Conservation (phyloP, 75 land plant genomes). For the Chamaecyparis obtusa region DNA sequence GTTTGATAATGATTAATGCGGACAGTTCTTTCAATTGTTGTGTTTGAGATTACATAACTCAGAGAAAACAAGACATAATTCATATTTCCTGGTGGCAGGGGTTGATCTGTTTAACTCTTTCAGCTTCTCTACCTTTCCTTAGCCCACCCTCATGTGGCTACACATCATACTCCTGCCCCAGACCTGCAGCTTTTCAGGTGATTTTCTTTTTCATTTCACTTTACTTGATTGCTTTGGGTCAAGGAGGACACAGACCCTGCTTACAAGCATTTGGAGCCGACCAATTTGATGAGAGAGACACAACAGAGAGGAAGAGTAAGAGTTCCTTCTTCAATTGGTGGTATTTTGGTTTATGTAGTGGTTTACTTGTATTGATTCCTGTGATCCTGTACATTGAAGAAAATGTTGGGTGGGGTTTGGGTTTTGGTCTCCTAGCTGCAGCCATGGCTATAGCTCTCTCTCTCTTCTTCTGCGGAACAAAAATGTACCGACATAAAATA, state of each 20-base stretch:
- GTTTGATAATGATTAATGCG: not conserved
- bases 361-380: conserved; percentile 3
- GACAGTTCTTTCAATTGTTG: not conserved
- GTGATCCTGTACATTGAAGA: conserved; percentile 18
- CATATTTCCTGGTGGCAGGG: conserved; percentile 23
- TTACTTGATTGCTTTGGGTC: conserved; percentile 22
- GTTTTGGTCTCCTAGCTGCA: conserved; percentile 17
- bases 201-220: conserved; percentile 37
- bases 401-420: conserved; percentile 22
- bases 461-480: conserved; percentile 11
- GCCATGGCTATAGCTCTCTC: conserved; percentile 27
- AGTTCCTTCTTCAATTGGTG: conserved; percentile 37
- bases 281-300: conserved; percentile 22
- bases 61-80: not conserved
- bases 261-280: conserved; percentile 26
- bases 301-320: conserved; percentile 10
- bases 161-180: not conserved
- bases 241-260: conserved; percentile 27
- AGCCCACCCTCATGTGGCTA: conserved; percentile 3
- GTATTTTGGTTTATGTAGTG: conserved; percentile 16
- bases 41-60: not conserved
- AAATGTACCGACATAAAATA: conserved; percentile 7
- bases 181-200: conserved; percentile 18
- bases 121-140: conserved; percentile 24
- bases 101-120: conserved; percentile 33